phyloP scores from a whole-genome alignment of 805 yeast genomes.

The Blastobotrys americana region DNA sequence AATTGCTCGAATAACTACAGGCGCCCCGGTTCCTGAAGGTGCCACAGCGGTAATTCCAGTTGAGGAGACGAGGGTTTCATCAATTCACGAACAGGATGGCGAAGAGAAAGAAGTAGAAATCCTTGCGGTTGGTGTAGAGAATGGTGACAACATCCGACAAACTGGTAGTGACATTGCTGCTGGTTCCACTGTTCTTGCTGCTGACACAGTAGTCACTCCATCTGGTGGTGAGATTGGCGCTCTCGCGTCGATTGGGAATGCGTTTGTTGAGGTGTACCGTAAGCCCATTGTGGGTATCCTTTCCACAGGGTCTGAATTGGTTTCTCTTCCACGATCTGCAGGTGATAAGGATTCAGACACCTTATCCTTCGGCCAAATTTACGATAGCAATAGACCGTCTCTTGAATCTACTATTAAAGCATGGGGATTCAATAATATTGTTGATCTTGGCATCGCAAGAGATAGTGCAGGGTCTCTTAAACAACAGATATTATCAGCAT shows the following conservation, averaged over 20 bases:
- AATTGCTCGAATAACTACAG: constrained; percentile 46
- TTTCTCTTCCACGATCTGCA: constrained; percentile 25
- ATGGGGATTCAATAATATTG: constrained; percentile 33
- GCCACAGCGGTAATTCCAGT: constrained; percentile 49
- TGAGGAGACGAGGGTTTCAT: constrained; percentile 41
- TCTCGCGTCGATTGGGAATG: constrained; percentile 42
- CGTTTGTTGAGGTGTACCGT: constrained; percentile 32
- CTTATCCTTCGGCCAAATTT: constrained; percentile 39
- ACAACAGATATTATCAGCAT: neutral
- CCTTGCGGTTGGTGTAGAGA: constrained; percentile 34
- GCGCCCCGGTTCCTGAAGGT: constrained; percentile 51
- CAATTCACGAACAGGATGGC: constrained; percentile 31
- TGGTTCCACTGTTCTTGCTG: constrained; percentile 34
- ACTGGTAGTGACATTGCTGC: constrained; percentile 42
- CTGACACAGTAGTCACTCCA: constrained; percentile 34
- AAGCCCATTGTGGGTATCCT: constrained; percentile 42
- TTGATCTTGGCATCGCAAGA: constrained; percentile 44
- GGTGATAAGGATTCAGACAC: neutral
- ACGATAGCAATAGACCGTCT: constrained; percentile 45
- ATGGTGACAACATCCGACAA: constrained; percentile 42
- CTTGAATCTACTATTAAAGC: constrained; percentile 33
- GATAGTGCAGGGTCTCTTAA: constrained; percentile 33
- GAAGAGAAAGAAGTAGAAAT: constrained; percentile 40
- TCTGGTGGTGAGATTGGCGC: constrained; percentile 47
- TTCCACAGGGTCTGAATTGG: constrained; percentile 48